A percentile compares a stretch with the other conserved stretches of the same genome.
Evolutionary conservation across 495 filamentous ascomycete genomes (phyloP).

Genomic region (Friedmanniomyces simplex): DNA sequence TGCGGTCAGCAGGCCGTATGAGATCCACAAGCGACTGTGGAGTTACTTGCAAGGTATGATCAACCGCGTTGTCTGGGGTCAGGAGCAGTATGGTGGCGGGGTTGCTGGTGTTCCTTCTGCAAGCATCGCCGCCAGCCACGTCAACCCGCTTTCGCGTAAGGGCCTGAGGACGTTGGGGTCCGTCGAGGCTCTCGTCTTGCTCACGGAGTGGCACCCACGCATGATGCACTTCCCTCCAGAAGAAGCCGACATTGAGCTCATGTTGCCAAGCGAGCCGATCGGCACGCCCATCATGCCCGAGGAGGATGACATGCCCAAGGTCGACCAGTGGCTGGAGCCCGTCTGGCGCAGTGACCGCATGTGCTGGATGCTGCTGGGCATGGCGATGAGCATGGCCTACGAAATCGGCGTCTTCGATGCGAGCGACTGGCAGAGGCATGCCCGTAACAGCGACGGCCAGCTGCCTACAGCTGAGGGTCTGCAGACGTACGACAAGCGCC

Average conservation of each 20-base stretch:
- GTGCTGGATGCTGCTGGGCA: constrained; percentile 97
- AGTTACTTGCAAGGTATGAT: constrained; percentile 88
- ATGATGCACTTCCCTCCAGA: constrained; percentile 91
- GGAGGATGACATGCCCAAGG: constrained; percentile 29
- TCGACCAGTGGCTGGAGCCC: constrained; percentile 91
- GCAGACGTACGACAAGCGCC: constrained; percentile 67
- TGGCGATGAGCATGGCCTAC: constrained; percentile 76
- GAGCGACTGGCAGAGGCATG: constrained; percentile 49
- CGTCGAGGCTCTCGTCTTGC: constrained; percentile 81
- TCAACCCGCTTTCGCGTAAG: constrained; percentile 40
- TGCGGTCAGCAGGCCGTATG: constrained; percentile 69
- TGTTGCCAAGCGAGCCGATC: constrained; percentile 30
- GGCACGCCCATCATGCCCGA: constrained; percentile 4
- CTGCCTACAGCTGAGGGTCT: constrained; percentile 37
- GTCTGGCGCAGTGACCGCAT: constrained; percentile 94
- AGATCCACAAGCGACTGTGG: constrained; percentile 96
- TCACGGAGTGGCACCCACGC: constrained; percentile 95
- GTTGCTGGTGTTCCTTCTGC: constrained; percentile 55
- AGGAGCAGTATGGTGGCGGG: constrained; percentile 85
- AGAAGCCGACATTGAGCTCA: constrained; percentile 58
- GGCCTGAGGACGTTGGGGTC: constrained; percentile 85
- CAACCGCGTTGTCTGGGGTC: constrained; percentile 86
- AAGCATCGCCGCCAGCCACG: constrained; percentile 31
- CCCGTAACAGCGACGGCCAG: constrained; percentile 38
- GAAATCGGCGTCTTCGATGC: constrained; percentile 93